phyloP scores from a whole-genome alignment of 2,329 filamentous ascomycete species.

The Conoideocrella luteorostrata region DNA sequence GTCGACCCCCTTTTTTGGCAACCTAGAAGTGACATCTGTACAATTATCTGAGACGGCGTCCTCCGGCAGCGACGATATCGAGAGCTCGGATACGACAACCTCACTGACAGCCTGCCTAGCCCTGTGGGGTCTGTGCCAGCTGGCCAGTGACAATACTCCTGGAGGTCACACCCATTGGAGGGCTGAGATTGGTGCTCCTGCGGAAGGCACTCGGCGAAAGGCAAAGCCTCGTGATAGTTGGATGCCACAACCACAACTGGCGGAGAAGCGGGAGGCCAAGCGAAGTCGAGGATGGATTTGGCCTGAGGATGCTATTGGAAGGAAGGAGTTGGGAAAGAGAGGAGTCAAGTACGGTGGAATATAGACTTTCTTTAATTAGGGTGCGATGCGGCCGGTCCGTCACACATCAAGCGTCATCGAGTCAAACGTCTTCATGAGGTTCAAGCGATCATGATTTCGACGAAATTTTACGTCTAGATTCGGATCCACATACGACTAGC shows the following conservation, averaged over 20 bases:
- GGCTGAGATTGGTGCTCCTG: conserved; percentile 67
- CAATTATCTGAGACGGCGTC: conserved; percentile 43
- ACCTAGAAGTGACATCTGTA: conserved; percentile 65
- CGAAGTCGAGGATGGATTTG: conserved; percentile 66
- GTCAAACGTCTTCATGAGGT: neutral
- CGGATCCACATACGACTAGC: neutral
- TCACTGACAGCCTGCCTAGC: conserved; percentile 66
- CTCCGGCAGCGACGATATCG: conserved; percentile 23
- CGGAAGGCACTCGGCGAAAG: conserved; percentile 65
- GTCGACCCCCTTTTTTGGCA: conserved; percentile 76
- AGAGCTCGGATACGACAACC: conserved; percentile 36
- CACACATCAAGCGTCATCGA: neutral
- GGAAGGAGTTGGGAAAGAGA: conserved; percentile 64
- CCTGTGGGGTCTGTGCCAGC: conserved; percentile 71
- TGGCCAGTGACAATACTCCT: conserved; percentile 53
- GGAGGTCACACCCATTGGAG: conserved; percentile 56
- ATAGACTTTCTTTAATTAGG: neutral
- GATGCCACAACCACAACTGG: conserved; percentile 68
- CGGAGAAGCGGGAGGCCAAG: conserved; percentile 73
- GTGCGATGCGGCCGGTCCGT: conserved; percentile 1
- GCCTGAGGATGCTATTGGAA: conserved; percentile 65
- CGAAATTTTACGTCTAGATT: neutral
- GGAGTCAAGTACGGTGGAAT: conserved; percentile 49
- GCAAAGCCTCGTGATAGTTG: conserved; percentile 63
- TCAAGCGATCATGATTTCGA: neutral